These are phyloP conservation scores for Colletotrichum sp. DNA, from an alignment of 2,329 filamentous ascomycete species.

Conservation along the genomic window DNA sequence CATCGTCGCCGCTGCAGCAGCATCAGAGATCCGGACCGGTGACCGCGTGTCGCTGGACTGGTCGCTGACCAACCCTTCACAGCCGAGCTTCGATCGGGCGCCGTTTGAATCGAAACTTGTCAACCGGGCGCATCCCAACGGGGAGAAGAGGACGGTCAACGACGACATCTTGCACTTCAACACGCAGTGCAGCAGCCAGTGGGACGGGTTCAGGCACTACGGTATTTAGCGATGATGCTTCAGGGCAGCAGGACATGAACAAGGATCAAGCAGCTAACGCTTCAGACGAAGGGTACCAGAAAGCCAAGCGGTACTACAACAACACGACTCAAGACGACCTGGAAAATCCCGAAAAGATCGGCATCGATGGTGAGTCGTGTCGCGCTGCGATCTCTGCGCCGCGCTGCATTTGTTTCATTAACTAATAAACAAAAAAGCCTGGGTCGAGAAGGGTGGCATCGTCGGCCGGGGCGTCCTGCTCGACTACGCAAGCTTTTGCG, in stretches of 20 bases:
- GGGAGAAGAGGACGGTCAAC: slow-evolving; percentile 31
- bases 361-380: slow-evolving; percentile 36
- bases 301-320: slow-evolving; percentile 37
- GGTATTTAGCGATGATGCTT: slow-evolving; percentile 14
- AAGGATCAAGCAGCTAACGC: not conserved
- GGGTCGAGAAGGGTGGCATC: slow-evolving; percentile 40
- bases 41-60: slow-evolving; percentile 38
- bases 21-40: slow-evolving; percentile 24
- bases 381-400: not conserved
- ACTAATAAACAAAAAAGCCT: not conserved
- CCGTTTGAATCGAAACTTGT: slow-evolving; percentile 37
- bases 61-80: slow-evolving; percentile 33
- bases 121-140: slow-evolving; percentile 38
- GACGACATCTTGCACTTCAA: slow-evolving; percentile 38
- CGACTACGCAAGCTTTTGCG: slow-evolving; percentile 57
- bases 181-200: slow-evolving; percentile 42
- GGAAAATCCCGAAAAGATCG: slow-evolving; percentile 37
- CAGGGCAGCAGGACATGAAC: slow-evolving; percentile 31
- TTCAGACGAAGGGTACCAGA: slow-evolving; percentile 32
- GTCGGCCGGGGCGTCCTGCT: slow-evolving; percentile 56
- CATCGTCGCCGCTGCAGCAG: slow-evolving; percentile 26
- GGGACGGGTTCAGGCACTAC: slow-evolving; percentile 43
- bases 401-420: not conserved
- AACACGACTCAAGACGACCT: slow-evolving; percentile 47
- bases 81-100: slow-evolving; percentile 36